Base-by-base conservation (phyloP, 331 rosid species). In the Cydonia oblonga region DNA sequence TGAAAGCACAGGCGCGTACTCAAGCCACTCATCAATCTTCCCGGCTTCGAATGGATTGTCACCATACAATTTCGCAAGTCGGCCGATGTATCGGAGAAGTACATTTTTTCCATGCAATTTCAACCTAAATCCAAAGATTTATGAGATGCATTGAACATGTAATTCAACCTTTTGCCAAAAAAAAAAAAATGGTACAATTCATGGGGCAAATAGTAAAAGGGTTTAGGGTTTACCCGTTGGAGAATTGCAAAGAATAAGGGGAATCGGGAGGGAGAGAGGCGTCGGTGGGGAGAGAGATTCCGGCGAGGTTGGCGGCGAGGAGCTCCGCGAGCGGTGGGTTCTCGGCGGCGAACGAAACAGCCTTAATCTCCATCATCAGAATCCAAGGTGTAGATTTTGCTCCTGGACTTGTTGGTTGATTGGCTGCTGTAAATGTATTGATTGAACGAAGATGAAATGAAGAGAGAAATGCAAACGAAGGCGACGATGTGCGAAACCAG, bases 11-110 rank as follows among this genome's bases (percentile, higher is more conserved):
- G 96, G 87, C 71, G 96, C 92, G 67, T 80, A 88, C 68, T 95
- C 99, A 65, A 95, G 78, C 96, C 92, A 88, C 67, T 88, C 93
- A 59, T 84, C 96, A 83, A 91, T 85, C 99, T 88, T 58, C 79
- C 62, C 59, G 76, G 90, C 65, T 58, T 89, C 89, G 64, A 81
- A 68, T 28, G 91, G 86, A 75, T 85, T 80, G 71, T 75, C 80
- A 12, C 96, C 96, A 53, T 86, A 89, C 72, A 89, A 86, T 82
- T 87, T 74, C n/a, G 91, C 68, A 80, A 75, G 77, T 57, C 87
- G 84, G 32, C 87, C 97, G 64, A 95, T 58, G 53, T 85, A 81
- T 9, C 93, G 93, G 16, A 95, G 90, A 44, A 91, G 96, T 63
- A 82, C 91, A 73, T 23, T 49, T 2, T 81, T 64, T 53, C 99